Evolutionary conservation across 2,329 filamentous ascomycete genomes (phyloP).

Genomic region (Tolypocladium tundrense): DNA sequence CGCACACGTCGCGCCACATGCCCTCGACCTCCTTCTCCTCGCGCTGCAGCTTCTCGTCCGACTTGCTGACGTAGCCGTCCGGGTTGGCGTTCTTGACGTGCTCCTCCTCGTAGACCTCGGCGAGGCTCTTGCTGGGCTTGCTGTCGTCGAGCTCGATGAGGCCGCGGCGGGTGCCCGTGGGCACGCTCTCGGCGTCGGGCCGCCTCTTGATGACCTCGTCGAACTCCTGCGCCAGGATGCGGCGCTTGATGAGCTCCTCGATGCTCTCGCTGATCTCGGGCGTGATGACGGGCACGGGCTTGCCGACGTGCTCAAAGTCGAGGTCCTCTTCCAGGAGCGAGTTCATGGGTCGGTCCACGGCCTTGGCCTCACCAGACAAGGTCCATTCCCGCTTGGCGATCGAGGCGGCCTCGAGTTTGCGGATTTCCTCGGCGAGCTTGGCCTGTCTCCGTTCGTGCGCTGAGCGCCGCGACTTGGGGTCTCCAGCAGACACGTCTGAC

Average conservation of each 20-base stretch:
- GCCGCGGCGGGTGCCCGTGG: conserved; percentile 54
- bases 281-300: conserved; percentile 89
- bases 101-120: conserved; percentile 90
- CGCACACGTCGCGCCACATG: conserved; percentile 73
- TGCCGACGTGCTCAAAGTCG: conserved; percentile 90
- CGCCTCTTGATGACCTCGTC: conserved; percentile 80
- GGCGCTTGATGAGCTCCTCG: conserved; percentile 86
- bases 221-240: conserved; percentile 82
- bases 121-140: conserved; percentile 78
- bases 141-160: conserved; percentile 75
- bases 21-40: conserved; percentile 75
- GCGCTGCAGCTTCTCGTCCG: conserved; percentile 70
- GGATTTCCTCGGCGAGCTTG: conserved; percentile 81
- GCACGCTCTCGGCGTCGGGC: conserved; percentile 59
- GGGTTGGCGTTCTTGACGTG: conserved; percentile 71
- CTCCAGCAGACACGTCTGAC: conserved; percentile 55
- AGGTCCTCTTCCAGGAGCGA: conserved; percentile 90
- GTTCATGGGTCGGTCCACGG: conserved; percentile 73
- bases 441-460: conserved; percentile 81
- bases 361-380: conserved; percentile 76
- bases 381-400: conserved; percentile 89
- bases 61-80: conserved; percentile 66
- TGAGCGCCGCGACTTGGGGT: conserved; percentile 65
- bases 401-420: conserved; percentile 77
- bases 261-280: conserved; percentile 84